Evolutionary conservation across 1,284 basidiomycete species (phyloP).

Genomic region (Leccinum solheimii): DNA sequence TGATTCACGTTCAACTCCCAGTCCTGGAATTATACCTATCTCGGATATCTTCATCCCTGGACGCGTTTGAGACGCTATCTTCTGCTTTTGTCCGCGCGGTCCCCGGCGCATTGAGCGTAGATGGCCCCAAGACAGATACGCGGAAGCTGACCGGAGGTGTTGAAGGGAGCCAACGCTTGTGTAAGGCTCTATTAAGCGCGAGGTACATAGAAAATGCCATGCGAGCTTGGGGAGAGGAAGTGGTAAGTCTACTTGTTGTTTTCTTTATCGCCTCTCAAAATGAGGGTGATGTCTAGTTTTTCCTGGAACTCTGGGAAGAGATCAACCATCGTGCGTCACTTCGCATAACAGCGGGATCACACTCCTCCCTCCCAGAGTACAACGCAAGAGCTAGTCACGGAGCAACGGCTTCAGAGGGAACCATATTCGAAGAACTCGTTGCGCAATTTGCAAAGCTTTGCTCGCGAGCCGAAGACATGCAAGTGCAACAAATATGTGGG

Average conservation of each 20-base stretch:
- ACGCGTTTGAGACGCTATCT: constrained; percentile 91
- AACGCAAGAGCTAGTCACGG: constrained; percentile 6
- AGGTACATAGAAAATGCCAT: constrained; percentile 68
- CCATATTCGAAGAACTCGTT: constrained; percentile 78
- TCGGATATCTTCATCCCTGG: constrained; percentile 81
- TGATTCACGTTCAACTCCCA: constrained; percentile 84
- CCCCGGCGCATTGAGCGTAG: constrained; percentile 77
- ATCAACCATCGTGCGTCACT: constrained; percentile 60
- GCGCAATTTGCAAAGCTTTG: constrained; percentile 61
- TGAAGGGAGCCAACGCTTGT: constrained; percentile 76
- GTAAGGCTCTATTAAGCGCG: constrained; percentile 82
- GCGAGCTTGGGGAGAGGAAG: constrained; percentile 82
- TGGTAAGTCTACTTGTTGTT: constrained; percentile 50
- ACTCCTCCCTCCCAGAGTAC: constrained; percentile 51
- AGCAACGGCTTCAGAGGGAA: constrained; percentile 47
- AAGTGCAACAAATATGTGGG: constrained; percentile 74
- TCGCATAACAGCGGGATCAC: constrained; percentile 50
- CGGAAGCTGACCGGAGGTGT: constrained; percentile 72
- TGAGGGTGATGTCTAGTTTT: constrained; percentile 58
- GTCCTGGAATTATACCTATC: constrained; percentile 76
- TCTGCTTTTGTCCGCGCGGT: constrained; percentile 87
- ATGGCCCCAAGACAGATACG: constrained; percentile 55
- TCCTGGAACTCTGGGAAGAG: constrained; percentile 83
- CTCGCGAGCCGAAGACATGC: constrained; percentile 79
- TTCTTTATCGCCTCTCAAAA: not conserved